Evolutionary conservation across 805 yeast species (phyloP).

Genomic region (Nakazawaea laoshanensis): DNA sequence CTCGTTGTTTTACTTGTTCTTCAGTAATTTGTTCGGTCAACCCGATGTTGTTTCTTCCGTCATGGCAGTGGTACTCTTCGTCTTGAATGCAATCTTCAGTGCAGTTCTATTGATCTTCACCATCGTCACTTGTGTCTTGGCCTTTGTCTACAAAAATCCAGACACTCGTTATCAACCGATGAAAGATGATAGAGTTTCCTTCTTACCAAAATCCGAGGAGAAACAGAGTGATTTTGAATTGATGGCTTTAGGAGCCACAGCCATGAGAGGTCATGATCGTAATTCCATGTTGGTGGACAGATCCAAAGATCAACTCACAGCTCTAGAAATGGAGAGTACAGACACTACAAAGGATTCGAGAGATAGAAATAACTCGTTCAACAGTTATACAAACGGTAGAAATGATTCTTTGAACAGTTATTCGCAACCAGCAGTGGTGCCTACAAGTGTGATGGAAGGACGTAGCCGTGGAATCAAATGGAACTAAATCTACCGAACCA

Average conservation of each 20-base stretch:
- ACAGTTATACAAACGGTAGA: constrained; percentile 14
- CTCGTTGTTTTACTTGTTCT: constrained; percentile 81
- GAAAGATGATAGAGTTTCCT: constrained; percentile 95
- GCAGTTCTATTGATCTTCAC: constrained; percentile 76
- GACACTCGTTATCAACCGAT: constrained; percentile 93
- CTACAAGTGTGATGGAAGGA: constrained; percentile 19
- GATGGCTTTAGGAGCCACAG: constrained; percentile 65
- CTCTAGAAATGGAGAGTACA: constrained; percentile 20
- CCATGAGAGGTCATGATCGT: constrained; percentile 52
- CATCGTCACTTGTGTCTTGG: constrained; percentile 78
- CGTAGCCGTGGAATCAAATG: constrained; percentile 10
- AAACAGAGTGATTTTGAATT: constrained; percentile 47
- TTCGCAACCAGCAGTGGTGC: constrained; percentile 12
- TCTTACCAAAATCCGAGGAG: constrained; percentile 60
- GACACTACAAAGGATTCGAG: too few species aligned
- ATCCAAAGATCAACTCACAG: constrained; percentile 23
- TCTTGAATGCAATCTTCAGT: constrained; percentile 85
- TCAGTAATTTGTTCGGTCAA: constrained; percentile 74
- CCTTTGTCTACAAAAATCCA: constrained; percentile 82
- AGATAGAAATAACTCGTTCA: too few species aligned
- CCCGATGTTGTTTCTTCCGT: constrained; percentile 87
- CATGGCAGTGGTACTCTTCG: constrained; percentile 84
- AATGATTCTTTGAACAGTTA: constrained; percentile 13
- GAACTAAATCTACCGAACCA: constrained; percentile 20
- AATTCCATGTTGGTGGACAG: constrained; percentile 24